Percentiles rank a stretch among this genome's conserved stretches.
Evolutionary conservation across 2,329 filamentous ascomycete genomes (phyloP).

Genomic region (Raffaelea deltoideospora): DNA sequence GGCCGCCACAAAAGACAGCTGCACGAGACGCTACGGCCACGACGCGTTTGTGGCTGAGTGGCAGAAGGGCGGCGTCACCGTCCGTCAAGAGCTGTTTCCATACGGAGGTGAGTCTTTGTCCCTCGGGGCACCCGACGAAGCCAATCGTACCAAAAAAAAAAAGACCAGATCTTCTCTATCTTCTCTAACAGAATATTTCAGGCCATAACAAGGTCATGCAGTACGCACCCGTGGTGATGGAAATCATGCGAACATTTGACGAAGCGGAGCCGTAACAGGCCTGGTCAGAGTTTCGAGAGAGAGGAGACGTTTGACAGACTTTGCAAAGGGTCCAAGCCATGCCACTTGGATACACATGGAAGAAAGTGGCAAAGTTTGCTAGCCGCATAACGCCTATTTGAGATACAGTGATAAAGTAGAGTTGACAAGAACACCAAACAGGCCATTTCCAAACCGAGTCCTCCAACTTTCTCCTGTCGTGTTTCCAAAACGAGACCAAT

Average conservation of each 20-base stretch:
- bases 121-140: neutral
- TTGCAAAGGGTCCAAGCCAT: too few species aligned
- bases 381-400: too few species aligned
- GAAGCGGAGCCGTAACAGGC: slow-evolving; percentile 3
- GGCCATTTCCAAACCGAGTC: too few species aligned
- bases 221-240: slow-evolving; percentile 47
- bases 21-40: slow-evolving; percentile 26
- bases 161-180: too few species aligned
- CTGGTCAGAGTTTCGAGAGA: too few species aligned
- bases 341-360: too few species aligned
- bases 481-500: too few species aligned
- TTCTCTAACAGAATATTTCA: slow-evolving; percentile 17
- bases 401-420: too few species aligned
- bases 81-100: slow-evolving; percentile 38
- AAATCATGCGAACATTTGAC: slow-evolving; percentile 51
- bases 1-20: slow-evolving; percentile 23
- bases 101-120: slow-evolving; percentile 33
- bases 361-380: too few species aligned
- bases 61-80: slow-evolving; percentile 27
- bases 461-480: too few species aligned
- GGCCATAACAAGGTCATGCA: slow-evolving; percentile 58
- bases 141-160: neutral
- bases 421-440: too few species aligned
- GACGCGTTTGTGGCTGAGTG: slow-evolving; percentile 33
- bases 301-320: too few species aligned